Base-by-base conservation (phyloP, 2,329 filamentous ascomycete species). In the Fusarium sp. region DNA sequence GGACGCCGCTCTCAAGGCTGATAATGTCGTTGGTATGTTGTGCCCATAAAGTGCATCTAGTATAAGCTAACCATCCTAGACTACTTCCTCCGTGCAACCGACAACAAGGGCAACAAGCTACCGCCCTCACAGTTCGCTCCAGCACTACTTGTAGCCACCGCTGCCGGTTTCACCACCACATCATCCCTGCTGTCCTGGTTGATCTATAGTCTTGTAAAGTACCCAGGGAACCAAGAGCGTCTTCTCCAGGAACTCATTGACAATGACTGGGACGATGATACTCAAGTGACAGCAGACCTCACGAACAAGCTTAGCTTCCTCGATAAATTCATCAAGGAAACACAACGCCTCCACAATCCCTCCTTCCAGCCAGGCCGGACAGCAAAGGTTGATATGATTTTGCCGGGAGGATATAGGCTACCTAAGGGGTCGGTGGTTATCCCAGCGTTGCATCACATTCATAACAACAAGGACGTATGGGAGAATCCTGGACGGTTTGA, bases 321-420 rank as follows among this genome's bases (percentile, higher is more conserved):
- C 3, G 87, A 89, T 72, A 83, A 84, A 38, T 88, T 84, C 75
- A 78, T 90, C 80, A 89, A 90, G 74, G 88, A 90, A 72, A 87
- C 83, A 0, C 87, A 88, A 67, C 83, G 88, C 3, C 79, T 81
- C 1, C 87, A 90, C 78, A 89, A 87, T 73, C 85, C 88, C 0
- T 87, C 85, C 0, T 90, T 85, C 78, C 88, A 90, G 69, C 85
- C 88, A 0, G 88, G 79, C 1, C 86, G 88, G n/a, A 90, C 85
- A 0, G 79, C 88, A 3, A 85, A 84, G 65, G 76, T 78, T 3
- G 87, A 90, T 70, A 76, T 87, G 56, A 80, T 90, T 36, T 76
- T 90, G 0, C 88, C 88, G 0, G 88, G 87, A 0, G 88, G 87
- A 0, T 90, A 88, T 77, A 82, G 79, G 54, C 72, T 90, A 0